Conservation (phyloP, 148 eudicot genomes). For the Rhododendron molle region DNA sequence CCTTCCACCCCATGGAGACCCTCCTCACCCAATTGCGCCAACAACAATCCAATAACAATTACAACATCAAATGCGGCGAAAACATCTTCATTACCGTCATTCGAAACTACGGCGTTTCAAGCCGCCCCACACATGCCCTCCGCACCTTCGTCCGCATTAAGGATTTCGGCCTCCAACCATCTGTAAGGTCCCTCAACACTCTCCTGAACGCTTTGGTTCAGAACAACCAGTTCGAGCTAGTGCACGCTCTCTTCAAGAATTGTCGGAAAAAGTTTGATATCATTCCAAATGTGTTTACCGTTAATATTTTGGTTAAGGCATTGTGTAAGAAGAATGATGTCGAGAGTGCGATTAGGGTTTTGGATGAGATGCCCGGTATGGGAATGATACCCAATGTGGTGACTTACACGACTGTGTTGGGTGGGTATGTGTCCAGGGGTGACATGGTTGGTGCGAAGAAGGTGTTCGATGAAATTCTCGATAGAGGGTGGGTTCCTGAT, state of each 20-base stretch:
- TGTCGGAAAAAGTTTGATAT: conserved; percentile 43
- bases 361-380: conserved; percentile 77
- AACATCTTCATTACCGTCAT: conserved; percentile 51
- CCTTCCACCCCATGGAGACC: conserved; percentile 43
- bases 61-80: conserved; percentile 49
- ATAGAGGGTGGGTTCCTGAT: conserved; percentile 82
- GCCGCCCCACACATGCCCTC: conserved; percentile 57
- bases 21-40: conserved; percentile 36
- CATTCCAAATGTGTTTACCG: conserved; percentile 64
- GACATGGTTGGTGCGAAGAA: conserved; percentile 63
- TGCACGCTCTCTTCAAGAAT: conserved; percentile 50
- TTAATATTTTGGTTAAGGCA: conserved; percentile 66
- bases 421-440: conserved; percentile 56
- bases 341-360: conserved; percentile 48
- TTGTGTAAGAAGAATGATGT: conserved; percentile 65
- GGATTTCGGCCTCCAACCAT: conserved; percentile 43
- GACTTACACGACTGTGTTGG: conserved; percentile 63
- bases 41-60: conserved; percentile 8
- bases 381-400: conserved; percentile 77
- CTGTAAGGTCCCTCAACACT: conserved; percentile 72
- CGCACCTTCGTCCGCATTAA: conserved; percentile 44
- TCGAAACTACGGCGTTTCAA: conserved; percentile 62
- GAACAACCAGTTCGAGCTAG: conserved; percentile 56
- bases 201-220: conserved; percentile 60
- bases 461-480: conserved; percentile 64